These are phyloP conservation scores for Candida takata DNA, from an alignment of 805 yeast genomes.

Conservation along the genomic window DNA sequence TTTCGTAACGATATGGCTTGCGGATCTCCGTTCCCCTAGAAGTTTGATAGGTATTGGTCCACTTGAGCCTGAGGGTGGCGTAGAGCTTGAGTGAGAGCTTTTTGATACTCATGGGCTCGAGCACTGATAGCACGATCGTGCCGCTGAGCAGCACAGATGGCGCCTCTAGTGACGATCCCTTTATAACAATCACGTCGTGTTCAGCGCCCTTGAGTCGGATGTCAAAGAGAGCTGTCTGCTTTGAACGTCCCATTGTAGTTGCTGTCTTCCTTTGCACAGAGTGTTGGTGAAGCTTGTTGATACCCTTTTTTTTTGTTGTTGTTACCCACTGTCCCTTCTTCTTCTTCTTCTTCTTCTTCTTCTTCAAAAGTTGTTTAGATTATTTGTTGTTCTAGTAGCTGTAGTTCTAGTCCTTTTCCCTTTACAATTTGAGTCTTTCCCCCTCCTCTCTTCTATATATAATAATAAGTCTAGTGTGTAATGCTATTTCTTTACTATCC, in stretches of 20 bases:
- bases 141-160: constrained; percentile 73
- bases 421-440: too few relatives aligned
- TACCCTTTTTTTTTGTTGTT: too few relatives aligned
- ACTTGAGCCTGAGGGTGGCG: constrained; percentile 59
- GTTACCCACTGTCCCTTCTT: too few relatives aligned
- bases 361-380: too few relatives aligned
- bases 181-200: constrained; percentile 71
- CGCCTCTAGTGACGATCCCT: constrained; percentile 75
- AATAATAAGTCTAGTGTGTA: too few relatives aligned
- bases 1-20: constrained; percentile 48
- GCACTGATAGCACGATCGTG: constrained; percentile 63
- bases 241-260: constrained; percentile 7
- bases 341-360: too few relatives aligned
- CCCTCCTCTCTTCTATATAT: too few relatives aligned
- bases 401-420: too few relatives aligned
- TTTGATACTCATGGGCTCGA: constrained; percentile 68
- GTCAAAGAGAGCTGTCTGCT: constrained; percentile 37
- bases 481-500: too few relatives aligned
- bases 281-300: constrained; percentile 16
- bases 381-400: too few relatives aligned
- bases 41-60: constrained; percentile 49
- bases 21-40: constrained; percentile 36
- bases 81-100: constrained; percentile 56
- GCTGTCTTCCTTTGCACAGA: too few relatives aligned
- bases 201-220: constrained; percentile 59